Evolutionary conservation across 768 basidiomycete species (phyloP).

Genomic region (Leccinum disarticulatum): DNA sequence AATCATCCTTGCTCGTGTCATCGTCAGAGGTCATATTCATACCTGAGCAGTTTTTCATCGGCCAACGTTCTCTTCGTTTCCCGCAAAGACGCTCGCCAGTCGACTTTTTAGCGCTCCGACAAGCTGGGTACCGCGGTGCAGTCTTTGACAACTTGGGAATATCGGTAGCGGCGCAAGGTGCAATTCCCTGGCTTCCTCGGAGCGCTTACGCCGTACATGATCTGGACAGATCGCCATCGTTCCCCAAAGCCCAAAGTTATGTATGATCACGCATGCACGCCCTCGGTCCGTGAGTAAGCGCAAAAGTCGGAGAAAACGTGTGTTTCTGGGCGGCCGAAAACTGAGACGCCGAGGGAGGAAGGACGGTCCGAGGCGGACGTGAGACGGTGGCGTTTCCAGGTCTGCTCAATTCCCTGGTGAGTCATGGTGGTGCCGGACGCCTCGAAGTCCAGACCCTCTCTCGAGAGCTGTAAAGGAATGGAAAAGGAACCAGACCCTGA

Average conservation of each 20-base stretch:
- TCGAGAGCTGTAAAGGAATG: neutral
- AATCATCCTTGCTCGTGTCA: slow-evolving; percentile 60
- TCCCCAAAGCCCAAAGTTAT: too few species aligned
- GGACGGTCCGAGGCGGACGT: too few species aligned
- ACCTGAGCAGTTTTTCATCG: neutral
- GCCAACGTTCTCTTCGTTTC: slow-evolving; percentile 10
- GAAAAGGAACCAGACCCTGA: neutral
- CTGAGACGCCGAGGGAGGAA: neutral
- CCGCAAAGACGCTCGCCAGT: slow-evolving; percentile 77
- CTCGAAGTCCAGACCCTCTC: neutral
- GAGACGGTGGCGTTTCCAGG: too few species aligned
- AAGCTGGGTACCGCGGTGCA: slow-evolving; percentile 74
- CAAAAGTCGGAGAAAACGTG: too few species aligned
- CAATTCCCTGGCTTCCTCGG: too few species aligned
- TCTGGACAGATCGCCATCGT: too few species aligned
- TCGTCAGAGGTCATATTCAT: slow-evolving; percentile 57
- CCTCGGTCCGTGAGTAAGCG: too few species aligned
- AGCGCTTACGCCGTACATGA: too few species aligned
- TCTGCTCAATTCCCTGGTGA: neutral
- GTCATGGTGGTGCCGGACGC: neutral
- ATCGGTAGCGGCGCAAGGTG: too few species aligned
- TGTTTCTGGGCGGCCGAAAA: neutral
- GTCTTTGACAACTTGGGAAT: too few species aligned
- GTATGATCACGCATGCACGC: too few species aligned
- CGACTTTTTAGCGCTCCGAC: slow-evolving; percentile 74